phyloP scores from a whole-genome alignment of 2,329 filamentous ascomycete species.

The Coniochaeta pulveracea region DNA sequence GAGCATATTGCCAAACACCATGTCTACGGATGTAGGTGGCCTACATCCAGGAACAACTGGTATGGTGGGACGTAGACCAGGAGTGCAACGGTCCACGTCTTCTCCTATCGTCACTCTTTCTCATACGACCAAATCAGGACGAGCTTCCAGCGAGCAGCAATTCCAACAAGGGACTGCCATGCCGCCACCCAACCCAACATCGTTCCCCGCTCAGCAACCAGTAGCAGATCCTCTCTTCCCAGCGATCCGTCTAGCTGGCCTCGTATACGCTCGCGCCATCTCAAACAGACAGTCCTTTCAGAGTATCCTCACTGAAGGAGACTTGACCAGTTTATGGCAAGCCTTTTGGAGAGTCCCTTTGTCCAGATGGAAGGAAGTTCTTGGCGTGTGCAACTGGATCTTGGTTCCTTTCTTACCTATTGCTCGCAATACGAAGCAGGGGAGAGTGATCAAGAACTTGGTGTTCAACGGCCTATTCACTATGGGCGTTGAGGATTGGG shows the following conservation, averaged over 20 bases:
- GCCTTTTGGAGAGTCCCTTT: conserved; percentile 34
- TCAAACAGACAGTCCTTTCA: conserved; percentile 28
- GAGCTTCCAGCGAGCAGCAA: too few species aligned
- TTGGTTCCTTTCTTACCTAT: conserved; percentile 28
- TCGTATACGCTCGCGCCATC: conserved; percentile 37
- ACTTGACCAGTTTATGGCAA: conserved; percentile 33
- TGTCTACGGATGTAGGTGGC: background rate
- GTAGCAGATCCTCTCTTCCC: conserved; percentile 36
- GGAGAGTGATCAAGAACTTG: conserved; percentile 33
- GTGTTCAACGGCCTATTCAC: conserved; percentile 30
- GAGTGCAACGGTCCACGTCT: background rate
- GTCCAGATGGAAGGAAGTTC: conserved; percentile 30
- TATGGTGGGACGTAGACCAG: too few species aligned
- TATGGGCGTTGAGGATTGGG: conserved; percentile 37
- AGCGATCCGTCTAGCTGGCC: conserved; percentile 30
- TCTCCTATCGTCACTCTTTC: background rate
- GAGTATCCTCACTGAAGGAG: conserved; percentile 22
- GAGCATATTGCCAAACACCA: background rate
- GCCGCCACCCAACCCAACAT: conserved; percentile 5
- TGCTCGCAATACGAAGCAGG: conserved; percentile 23
- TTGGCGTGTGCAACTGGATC: conserved; percentile 38
- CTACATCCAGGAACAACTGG: too few species aligned
- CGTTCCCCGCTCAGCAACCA: conserved; percentile 10
- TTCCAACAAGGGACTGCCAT: too few species aligned
- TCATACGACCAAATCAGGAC: background rate